Conservation (phyloP, 257 asterid species). For the Voacanga thouarsii region DNA sequence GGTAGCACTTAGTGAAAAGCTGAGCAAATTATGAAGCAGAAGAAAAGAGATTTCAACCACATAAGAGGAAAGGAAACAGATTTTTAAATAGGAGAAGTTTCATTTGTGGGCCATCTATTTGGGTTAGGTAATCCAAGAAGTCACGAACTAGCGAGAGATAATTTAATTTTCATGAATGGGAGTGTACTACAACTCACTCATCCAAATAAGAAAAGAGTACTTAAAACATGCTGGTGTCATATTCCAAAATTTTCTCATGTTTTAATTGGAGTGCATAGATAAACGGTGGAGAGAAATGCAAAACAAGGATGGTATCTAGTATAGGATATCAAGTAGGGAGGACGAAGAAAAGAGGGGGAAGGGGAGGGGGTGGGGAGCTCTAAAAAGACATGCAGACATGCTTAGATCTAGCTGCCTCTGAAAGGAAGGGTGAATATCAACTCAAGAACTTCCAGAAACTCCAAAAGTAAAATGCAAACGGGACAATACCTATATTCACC, state of each 20-base stretch:
- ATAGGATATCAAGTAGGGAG: background rate
- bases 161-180: background rate
- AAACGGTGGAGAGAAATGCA: background rate
- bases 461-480: conserved; percentile 1
- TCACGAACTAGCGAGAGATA: background rate
- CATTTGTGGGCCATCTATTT: background rate
- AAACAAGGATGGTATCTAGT: background rate
- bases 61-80: background rate
- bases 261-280: background rate
- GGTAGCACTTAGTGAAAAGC: background rate
- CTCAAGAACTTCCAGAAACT: background rate
- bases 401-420: background rate
- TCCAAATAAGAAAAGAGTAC: background rate
- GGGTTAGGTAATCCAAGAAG: background rate
- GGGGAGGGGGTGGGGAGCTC: too few species aligned
- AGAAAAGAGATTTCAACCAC: background rate
- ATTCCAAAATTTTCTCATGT: conserved; percentile 5
- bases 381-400: background rate
- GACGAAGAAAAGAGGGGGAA: too few species aligned
- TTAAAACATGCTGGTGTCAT: background rate
- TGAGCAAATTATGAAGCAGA: background rate
- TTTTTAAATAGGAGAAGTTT: background rate
- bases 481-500: conserved; percentile 76
- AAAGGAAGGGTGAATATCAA: background rate
- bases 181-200: background rate